Conservation (phyloP, 495 filamentous ascomycete genomes). For the Cercophora sp. region DNA sequence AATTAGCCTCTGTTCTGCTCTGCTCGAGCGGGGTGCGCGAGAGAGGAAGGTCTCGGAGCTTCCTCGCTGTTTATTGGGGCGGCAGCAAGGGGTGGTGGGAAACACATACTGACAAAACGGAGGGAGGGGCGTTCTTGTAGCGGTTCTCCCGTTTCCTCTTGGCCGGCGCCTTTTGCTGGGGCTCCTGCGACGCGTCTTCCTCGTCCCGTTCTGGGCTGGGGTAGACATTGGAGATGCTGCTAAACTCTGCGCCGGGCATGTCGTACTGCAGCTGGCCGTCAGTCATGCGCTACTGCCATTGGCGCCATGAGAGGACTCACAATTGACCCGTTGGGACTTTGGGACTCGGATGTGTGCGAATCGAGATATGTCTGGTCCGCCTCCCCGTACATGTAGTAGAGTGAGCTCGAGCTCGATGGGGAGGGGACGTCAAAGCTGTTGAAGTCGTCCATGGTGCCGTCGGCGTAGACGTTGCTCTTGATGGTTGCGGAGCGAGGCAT, state of each 20-base stretch:
- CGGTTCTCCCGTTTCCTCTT: conserved; percentile 48
- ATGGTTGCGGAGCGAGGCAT: conserved; percentile 9
- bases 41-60: no score
- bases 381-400: conserved; percentile 37
- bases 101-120: conserved; percentile 45
- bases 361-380: conserved; percentile 39
- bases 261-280: no score
- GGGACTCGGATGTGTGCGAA: conserved; percentile 34
- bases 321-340: conserved; percentile 38
- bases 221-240: conserved; percentile 29
- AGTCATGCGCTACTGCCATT: no score
- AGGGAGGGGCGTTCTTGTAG: conserved; percentile 47
- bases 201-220: conserved; percentile 36
- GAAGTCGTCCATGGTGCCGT: conserved; percentile 31
- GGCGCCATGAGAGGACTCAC: no score
- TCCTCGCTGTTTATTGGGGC: not conserved
- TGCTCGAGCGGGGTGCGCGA: not conserved
- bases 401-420: conserved; percentile 29
- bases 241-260: conserved; percentile 23
- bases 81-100: no score
- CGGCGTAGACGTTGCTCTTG: not conserved
- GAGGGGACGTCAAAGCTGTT: conserved; percentile 32
- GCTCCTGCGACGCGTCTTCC: conserved; percentile 32
- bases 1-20: conserved; percentile 21
- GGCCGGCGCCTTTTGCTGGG: conserved; percentile 31